Evolutionary conservation across 805 yeast genomes (phyloP).

Genomic region (Saccharomycopsis sp.): DNA sequence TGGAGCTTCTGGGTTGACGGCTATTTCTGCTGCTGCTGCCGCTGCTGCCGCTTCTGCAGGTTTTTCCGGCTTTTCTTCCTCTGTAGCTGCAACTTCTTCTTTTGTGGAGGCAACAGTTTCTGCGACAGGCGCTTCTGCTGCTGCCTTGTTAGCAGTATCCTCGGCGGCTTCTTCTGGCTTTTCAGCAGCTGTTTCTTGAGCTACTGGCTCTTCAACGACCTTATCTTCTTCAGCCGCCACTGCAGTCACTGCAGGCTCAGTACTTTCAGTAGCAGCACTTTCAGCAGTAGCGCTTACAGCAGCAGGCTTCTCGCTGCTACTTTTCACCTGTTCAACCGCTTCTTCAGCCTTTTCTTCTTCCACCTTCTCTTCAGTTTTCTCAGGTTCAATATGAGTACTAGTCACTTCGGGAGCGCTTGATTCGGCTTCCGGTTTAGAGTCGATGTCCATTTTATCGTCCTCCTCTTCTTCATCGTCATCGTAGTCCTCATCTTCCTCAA

Average conservation of each 20-base stretch:
- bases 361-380: slow-evolving; percentile 4
- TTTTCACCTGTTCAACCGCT: slow-evolving; percentile 6
- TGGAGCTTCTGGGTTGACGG: neutral
- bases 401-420: neutral
- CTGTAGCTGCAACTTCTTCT: neutral
- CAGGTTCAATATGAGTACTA: neutral
- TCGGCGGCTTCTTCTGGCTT: slow-evolving; percentile 8
- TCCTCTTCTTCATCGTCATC: slow-evolving; percentile 3
- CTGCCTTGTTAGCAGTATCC: slow-evolving; percentile 8
- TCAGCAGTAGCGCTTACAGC: slow-evolving; percentile 9
- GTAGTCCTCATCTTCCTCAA: slow-evolving; percentile 6
- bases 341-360: slow-evolving; percentile 1
- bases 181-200: slow-evolving; percentile 10
- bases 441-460: slow-evolving; percentile 7
- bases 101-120: neutral
- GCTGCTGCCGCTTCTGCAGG: slow-evolving; percentile 2
- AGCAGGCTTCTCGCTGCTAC: slow-evolving; percentile 8
- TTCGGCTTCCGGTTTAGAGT: neutral
- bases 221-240: too few species aligned
- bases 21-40: neutral
- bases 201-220: too few species aligned
- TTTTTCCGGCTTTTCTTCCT: slow-evolving; percentile 17
- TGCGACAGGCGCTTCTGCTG: slow-evolving; percentile 4
- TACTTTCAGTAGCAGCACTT: too few species aligned
- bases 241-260: too few species aligned